Conservation (phyloP, 192 early-diverging fungal species). For the Coemansia sp. region DNA sequence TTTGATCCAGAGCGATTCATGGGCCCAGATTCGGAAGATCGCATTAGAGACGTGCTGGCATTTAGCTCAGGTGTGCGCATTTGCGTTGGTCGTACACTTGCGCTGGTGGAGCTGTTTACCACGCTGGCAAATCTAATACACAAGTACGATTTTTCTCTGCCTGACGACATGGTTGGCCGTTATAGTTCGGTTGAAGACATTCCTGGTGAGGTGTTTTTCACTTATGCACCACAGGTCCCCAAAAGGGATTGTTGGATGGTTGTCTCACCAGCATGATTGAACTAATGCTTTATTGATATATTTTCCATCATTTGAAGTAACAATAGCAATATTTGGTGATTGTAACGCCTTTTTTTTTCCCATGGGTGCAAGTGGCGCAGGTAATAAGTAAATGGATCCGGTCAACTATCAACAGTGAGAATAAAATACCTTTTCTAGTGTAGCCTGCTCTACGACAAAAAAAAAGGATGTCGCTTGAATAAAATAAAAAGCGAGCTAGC, state of each 20-base stretch:
- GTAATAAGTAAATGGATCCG: no score
- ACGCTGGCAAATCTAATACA: slow-evolving; percentile 49
- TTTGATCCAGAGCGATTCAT: slow-evolving; percentile 50
- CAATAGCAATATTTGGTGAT: no score
- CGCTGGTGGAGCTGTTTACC: slow-evolving; percentile 43
- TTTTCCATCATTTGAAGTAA: no score
- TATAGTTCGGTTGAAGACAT: slow-evolving; percentile 12
- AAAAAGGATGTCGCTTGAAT: no score
- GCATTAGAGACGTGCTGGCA: slow-evolving; percentile 18
- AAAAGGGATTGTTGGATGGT: no score
- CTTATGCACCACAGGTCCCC: slow-evolving; percentile 23
- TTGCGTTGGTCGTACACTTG: slow-evolving; percentile 43
- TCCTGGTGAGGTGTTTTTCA: slow-evolving; percentile 21
- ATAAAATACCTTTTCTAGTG: no score
- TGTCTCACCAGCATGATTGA: slow-evolving; percentile 23
- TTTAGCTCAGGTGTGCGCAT: slow-evolving; percentile 44
- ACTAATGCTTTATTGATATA: no score
- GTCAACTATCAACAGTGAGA: no score
- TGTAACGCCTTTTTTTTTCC: no score
- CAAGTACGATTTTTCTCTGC: slow-evolving; percentile 26
- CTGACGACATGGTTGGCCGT: neutral
- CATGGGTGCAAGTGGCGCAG: no score
- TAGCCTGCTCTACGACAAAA: no score
- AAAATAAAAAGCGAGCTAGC: no score
- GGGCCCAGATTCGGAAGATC: slow-evolving; percentile 10